Base-by-base conservation (phyloP, 495 filamentous ascomycete species). In the Apiosordaria backusii region DNA sequence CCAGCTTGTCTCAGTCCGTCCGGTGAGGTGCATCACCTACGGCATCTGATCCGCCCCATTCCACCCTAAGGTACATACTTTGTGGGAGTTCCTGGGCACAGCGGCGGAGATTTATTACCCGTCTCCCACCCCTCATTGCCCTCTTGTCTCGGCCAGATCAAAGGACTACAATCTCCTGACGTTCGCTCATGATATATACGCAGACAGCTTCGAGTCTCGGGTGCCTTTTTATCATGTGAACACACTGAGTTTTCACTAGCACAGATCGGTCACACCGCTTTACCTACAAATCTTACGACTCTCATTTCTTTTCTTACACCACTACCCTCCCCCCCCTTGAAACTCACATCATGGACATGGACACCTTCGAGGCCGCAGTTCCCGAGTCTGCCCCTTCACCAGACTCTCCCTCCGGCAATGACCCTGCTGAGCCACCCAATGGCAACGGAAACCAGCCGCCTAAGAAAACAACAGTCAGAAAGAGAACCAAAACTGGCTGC, bases 401-500 rank as follows among this genome's bases (percentile, higher is more conserved):
- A 13, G 45, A 70, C 10, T 60, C 70, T 22, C 64, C 65, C 0
- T 16, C 63, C 0, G 50, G 62, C 22, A 65, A 19, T 21, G 13
- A 62, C 15, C 60, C 60, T 23, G 50, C 67, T 60, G 67, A 75
- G 35, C 35, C 35, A 16, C 75, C 72, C 22, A 75, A 78, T 50
- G 64, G 69, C 45, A 68, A 66, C 50, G 62, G 67, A n/a, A 74
- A 77, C 60, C 65, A 68, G 45, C 66, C 64, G 53, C 64, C 71
- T 4, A 80, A 75, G 62, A 81, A 76, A 63, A 40, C 70, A 13
- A 50, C 71, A 15, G 76, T 76, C n/a, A 82, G 89, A 70, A 97
- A 92, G 75, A 85, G 95, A 71, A 97, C 95, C 50, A 99, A 99
- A 79, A 97, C 95, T 1, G 95, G 95, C 24, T 99, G 95, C 77